phyloP scores from a whole-genome alignment of 1,284 basidiomycete species.

The Trichosporon asahii region DNA sequence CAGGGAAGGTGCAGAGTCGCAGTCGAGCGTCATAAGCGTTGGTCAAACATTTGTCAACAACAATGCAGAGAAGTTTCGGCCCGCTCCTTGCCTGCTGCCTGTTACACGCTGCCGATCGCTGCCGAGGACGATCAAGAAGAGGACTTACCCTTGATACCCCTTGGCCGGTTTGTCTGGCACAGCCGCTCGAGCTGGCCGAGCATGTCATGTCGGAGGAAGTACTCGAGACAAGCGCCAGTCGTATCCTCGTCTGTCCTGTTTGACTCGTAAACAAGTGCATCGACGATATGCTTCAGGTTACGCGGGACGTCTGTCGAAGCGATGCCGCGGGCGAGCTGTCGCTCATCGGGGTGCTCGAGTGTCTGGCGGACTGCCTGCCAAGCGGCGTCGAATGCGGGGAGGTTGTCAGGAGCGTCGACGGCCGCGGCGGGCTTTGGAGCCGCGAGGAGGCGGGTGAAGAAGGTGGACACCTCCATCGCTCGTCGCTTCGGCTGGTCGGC shows the following conservation, averaged over 20 bases:
- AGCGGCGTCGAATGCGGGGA: slow-evolving; percentile 40
- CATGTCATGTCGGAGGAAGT: slow-evolving; percentile 83
- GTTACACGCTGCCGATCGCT: background rate
- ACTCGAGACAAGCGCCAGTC: slow-evolving; percentile 84
- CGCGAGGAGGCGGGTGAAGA: slow-evolving; percentile 46
- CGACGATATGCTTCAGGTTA: slow-evolving; percentile 76
- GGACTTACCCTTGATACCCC: slow-evolving; percentile 64
- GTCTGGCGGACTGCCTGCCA: slow-evolving; percentile 33
- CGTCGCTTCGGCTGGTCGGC: slow-evolving; percentile 2
- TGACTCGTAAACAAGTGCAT: slow-evolving; percentile 80
- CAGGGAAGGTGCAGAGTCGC: background rate
- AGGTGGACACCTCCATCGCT: slow-evolving; percentile 42
- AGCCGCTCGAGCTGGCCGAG: slow-evolving; percentile 78
- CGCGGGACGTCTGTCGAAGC: slow-evolving; percentile 72
- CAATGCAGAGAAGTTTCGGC: background rate
- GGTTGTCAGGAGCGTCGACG: slow-evolving; percentile 31
- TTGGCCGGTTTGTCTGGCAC: slow-evolving; percentile 75
- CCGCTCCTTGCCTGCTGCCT: background rate
- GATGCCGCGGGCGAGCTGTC: slow-evolving; percentile 62
- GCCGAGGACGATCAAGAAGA: background rate
- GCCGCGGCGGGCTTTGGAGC: slow-evolving; percentile 29
- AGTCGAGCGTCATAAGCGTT: background rate
- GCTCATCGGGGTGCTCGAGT: slow-evolving; percentile 47
- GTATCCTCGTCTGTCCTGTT: slow-evolving; percentile 74
- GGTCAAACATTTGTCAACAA: background rate